Base-by-base conservation (phyloP, 2,329 filamentous ascomycete genomes). In the Teratosphaeria pseudoeucalypti region DNA sequence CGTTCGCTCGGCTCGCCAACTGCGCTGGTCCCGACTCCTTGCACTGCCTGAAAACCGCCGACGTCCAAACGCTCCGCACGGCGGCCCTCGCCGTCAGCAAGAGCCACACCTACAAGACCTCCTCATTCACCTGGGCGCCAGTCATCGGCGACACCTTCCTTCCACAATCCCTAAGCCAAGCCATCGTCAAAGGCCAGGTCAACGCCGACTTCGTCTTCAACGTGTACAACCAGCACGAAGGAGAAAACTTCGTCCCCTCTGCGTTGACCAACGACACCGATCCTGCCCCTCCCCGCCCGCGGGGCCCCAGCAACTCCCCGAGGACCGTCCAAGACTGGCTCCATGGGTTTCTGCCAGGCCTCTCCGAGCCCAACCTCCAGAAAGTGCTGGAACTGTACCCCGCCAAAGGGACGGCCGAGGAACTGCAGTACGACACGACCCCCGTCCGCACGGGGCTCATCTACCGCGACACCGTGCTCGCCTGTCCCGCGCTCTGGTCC, bases 201-300 rank as follows among this genome's bases (percentile, higher is more conserved):
- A 78, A 81, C 57, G 76, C 76, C 2, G 74, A 80, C 1, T 68
- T 72, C 9, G 76, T 78, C 0, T 81, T 80, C 62, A 76, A 77
- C n/a, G 81, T 80, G 75, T 85, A 85, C 68, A 86, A 86, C 67
- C 77, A 79, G 0, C 80, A 85, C 66, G 84, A 86, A 70, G 83
- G 84, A 26, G 79, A 85, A 67, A 83, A 82, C 62, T 86, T 87
- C 64, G 73, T 84, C 26, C 82, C 82, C 0, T 67, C 77, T 0
- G 80, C 78, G 0, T 72, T 85, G 1, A 67, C 72, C 19, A 73
- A 71, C 55, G 61, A 63, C 0, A 63, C 66, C 2, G 43, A 59
- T 26, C 47, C 54, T 9, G 34, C 56, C 0, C 69, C 71, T 6
- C 66, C 68, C 0, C 74, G 76, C 34, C 37, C 58, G 49, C 58